These are phyloP conservation scores for Colletotrichum tofieldiae DNA, from an alignment of 2,329 filamentous ascomycete genomes.

Conservation along the genomic window DNA sequence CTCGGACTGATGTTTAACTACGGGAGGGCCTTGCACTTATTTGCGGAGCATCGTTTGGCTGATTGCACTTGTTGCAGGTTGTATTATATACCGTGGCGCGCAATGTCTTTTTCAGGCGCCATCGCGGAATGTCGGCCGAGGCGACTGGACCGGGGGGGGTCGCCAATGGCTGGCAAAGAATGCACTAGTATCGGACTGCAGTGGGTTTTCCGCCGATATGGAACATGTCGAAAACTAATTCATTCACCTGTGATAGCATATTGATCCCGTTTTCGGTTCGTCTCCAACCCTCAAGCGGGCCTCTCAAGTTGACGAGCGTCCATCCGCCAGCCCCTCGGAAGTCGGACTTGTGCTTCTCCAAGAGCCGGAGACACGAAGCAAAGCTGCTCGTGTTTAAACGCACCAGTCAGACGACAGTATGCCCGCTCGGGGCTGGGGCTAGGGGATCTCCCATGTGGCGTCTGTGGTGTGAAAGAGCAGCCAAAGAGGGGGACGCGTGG, in stretches of 20 bases:
- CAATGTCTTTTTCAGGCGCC: constrained; percentile 6
- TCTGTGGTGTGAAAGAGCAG: constrained; percentile 10
- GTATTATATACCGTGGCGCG: constrained; percentile 27
- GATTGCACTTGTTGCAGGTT: constrained; percentile 33
- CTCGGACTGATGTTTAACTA: constrained; percentile 61
- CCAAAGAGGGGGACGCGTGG: constrained; percentile 21
- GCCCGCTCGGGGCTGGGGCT: constrained; percentile 13
- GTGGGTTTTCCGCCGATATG: constrained; percentile 12
- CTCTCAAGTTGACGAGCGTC: constrained; percentile 15
- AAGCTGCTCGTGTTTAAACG: constrained; percentile 24
- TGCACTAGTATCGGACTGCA: constrained; percentile 1
- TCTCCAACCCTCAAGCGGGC: constrained; percentile 21
- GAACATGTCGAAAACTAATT: neutral
- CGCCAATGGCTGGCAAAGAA: neutral
- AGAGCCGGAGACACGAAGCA: constrained; percentile 3
- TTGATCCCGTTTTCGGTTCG: neutral
- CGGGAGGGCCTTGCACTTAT: neutral
- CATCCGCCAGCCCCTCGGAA: neutral
- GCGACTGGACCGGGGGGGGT: neutral
- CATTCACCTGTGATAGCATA: neutral
- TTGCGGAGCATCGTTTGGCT: constrained; percentile 19
- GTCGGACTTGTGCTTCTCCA: constrained; percentile 2
- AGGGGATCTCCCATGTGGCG: constrained; percentile 1
- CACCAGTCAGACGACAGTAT: constrained; percentile 32
- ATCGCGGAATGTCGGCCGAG: constrained; percentile 36